These are phyloP conservation scores for Yarrowia sp. DNA, from an alignment of 805 yeast species.

Conservation along the genomic window DNA sequence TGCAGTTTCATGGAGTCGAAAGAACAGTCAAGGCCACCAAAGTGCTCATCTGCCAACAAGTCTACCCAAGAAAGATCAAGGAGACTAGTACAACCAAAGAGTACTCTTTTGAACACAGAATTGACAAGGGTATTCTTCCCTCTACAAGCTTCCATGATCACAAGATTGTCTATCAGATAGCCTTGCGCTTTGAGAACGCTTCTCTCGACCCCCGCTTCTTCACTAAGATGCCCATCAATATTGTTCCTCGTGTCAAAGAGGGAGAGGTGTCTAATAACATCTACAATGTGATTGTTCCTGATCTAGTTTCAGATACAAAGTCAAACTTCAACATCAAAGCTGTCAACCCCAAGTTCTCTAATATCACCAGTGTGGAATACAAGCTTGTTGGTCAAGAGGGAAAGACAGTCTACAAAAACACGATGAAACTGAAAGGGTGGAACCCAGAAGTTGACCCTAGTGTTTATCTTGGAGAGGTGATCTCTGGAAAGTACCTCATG, in stretches of 20 bases:
- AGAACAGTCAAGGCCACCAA: neutral
- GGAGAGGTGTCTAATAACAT: slow-evolving; percentile 1
- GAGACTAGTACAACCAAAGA: neutral
- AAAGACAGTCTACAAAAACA: slow-evolving; percentile 2
- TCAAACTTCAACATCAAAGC: slow-evolving; percentile 14
- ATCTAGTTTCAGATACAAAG: neutral
- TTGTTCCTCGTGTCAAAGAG: neutral
- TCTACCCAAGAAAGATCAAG: neutral
- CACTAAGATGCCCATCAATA: neutral
- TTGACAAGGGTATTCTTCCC: neutral
- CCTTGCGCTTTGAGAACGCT: neutral
- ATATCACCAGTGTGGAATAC: slow-evolving; percentile 17
- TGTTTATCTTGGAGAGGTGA: neutral
- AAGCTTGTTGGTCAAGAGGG: neutral
- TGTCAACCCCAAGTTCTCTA: slow-evolving; percentile 10
- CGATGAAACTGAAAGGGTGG: slow-evolving; percentile 7
- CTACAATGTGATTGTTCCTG: neutral
- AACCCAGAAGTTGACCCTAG: slow-evolving; percentile 6
- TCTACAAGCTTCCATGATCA: neutral
- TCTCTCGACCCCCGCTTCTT: neutral
- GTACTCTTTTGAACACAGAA: neutral
- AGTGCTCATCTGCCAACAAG: neutral
- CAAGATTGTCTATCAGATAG: slow-evolving; percentile 4
- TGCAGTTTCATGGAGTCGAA: slow-evolving; percentile 25
- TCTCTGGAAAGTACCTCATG: neutral